Evolutionary conservation across 106 monocot species (phyloP).

Genomic region (Phalaenopsis aphrodite): DNA sequence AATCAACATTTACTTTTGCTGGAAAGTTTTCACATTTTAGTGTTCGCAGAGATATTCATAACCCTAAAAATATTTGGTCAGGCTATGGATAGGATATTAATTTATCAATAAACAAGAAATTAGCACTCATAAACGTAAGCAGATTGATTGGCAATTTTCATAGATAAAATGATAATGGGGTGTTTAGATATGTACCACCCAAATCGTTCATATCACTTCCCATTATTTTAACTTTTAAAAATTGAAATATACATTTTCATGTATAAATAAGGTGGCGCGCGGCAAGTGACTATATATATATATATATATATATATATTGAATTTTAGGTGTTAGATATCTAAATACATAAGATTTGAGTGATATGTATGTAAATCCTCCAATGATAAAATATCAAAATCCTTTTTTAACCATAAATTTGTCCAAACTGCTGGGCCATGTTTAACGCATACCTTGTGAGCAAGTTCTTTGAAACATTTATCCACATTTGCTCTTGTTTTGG

Average conservation of each 20-base stretch:
- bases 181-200: too few relatives aligned
- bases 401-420: neutral
- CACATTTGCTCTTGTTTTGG: slow-evolving; percentile 78
- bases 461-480: slow-evolving; percentile 91
- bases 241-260: too few relatives aligned
- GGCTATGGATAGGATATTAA: neutral
- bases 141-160: too few relatives aligned
- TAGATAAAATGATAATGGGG: too few relatives aligned
- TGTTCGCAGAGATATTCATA: neutral
- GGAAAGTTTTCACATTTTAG: neutral
- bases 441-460: slow-evolving; percentile 54
- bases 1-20: neutral
- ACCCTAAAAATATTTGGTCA: neutral
- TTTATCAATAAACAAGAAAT: neutral
- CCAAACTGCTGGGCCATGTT: neutral
- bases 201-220: too few relatives aligned
- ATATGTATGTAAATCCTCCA: neutral
- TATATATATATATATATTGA: too few relatives aligned
- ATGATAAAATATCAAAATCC: neutral
- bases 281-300: too few relatives aligned
- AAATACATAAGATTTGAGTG: too few relatives aligned
- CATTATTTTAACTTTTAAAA: too few relatives aligned
- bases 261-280: too few relatives aligned
- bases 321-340: too few relatives aligned
- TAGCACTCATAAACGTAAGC: too few relatives aligned